Conservation (phyloP, 345 rosid genomes). For the Citropsis articulata region DNA sequence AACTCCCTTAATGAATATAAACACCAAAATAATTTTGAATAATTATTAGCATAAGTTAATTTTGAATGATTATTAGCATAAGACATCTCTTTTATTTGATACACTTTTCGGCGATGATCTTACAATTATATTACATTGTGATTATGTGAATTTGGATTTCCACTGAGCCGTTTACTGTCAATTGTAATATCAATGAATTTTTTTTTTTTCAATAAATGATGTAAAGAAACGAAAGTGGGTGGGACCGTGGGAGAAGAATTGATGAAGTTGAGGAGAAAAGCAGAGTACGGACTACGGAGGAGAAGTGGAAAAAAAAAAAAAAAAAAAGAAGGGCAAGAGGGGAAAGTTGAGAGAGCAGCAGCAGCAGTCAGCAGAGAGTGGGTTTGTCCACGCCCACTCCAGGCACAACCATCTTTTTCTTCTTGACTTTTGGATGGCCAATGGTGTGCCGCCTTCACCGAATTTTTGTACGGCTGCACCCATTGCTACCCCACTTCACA, state of each 20-base stretch:
- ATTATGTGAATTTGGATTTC: too few relatives aligned
- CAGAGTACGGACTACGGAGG: not conserved
- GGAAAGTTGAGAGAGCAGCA: not conserved
- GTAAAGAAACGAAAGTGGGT: not conserved
- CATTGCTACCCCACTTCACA: too few relatives aligned
- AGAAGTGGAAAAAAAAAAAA: too few relatives aligned
- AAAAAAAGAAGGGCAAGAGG: not conserved
- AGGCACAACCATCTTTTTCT: not conserved
- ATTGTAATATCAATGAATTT: not conserved
- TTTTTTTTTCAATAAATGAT: not conserved
- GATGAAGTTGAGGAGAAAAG: not conserved
- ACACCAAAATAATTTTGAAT: too few relatives aligned
- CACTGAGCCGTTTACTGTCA: too few relatives aligned
- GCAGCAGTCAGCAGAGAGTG: not conserved
- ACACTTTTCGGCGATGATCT: too few relatives aligned
- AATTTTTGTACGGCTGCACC: not conserved
- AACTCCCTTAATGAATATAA: too few relatives aligned
- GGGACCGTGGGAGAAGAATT: not conserved
- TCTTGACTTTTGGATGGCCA: constrained; percentile 20
- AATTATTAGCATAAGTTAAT: too few relatives aligned
- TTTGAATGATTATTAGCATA: too few relatives aligned
- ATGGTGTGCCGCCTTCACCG: constrained; percentile 16
- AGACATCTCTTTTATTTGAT: too few relatives aligned
- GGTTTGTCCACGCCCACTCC: not conserved
- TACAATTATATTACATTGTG: too few relatives aligned